Conservation (phyloP, 371 early-diverging fungal species). For the Mucor indicus region DNA sequence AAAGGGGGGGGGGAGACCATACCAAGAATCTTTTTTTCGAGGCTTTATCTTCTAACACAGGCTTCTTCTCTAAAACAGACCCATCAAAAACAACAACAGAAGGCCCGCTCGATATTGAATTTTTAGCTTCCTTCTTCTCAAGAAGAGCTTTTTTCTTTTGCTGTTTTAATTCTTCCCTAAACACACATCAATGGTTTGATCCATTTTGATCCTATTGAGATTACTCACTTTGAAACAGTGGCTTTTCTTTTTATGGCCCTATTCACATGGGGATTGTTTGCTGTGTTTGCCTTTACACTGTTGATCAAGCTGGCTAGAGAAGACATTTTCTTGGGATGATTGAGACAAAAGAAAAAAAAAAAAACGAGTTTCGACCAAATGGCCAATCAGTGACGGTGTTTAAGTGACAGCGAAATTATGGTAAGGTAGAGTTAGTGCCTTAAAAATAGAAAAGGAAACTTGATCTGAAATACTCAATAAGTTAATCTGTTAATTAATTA, state of each 20-base stretch:
- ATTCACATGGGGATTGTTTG: conserved; percentile 24
- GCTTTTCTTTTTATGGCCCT: conserved; percentile 25
- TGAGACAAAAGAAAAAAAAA: background rate
- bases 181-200: background rate
- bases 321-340: conserved; percentile 21
- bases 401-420: too few relatives aligned
- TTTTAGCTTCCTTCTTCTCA: conserved; percentile 1
- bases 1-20: too few relatives aligned
- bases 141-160: background rate
- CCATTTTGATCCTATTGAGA: too few relatives aligned
- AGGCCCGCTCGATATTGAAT: conserved; percentile 20
- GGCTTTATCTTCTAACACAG: conserved; percentile 20
- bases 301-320: conserved; percentile 38
- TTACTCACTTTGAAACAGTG: conserved; percentile 10
- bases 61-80: conserved; percentile 24
- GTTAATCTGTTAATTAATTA: too few relatives aligned
- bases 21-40: conserved; percentile 44
- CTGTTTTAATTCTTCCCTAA: conserved; percentile 3
- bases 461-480: too few relatives aligned
- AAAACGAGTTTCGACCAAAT: background rate
- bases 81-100: conserved; percentile 43
- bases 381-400: too few relatives aligned
- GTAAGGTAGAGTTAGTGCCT: too few relatives aligned
- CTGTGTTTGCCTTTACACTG: conserved; percentile 40
- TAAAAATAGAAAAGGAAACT: too few relatives aligned